phyloP scores from a whole-genome alignment of 169 alveolate species.

The Ichthyophthirius multifiliis region DNA sequence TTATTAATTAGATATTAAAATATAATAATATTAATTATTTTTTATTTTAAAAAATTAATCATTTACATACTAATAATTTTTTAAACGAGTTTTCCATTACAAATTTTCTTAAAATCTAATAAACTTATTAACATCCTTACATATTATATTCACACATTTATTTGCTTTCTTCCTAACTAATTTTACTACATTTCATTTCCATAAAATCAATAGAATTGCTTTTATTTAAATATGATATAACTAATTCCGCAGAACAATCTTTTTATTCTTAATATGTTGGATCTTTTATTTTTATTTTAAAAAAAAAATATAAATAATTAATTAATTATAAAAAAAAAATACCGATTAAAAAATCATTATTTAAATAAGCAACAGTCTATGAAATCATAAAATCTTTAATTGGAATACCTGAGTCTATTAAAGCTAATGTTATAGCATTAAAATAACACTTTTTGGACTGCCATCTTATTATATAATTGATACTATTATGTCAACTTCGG shows the following conservation, averaged over 20 bases:
- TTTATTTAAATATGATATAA: constrained; percentile 23
- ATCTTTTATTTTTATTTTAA: not conserved
- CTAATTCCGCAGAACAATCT: constrained; percentile 22
- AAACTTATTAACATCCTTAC: not conserved
- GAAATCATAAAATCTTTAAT: constrained; percentile 72
- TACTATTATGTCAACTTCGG: constrained; percentile 65
- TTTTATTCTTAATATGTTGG: constrained; percentile 21
- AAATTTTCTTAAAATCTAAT: not conserved
- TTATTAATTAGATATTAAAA: too few relatives aligned
- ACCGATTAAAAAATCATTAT: constrained; percentile 13
- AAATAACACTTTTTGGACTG: constrained; percentile 74
- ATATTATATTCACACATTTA: not conserved
- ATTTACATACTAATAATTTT: not conserved
- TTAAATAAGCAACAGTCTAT: constrained; percentile 52
- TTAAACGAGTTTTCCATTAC: not conserved
- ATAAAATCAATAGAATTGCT: constrained; percentile 16
- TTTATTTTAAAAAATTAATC: too few relatives aligned
- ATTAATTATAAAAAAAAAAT: not conserved
- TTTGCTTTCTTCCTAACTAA: constrained; percentile 4
- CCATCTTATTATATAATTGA: constrained; percentile 81
- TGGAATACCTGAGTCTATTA: constrained; percentile 76
- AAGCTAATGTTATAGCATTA: constrained; percentile 79
- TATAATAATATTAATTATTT: too few relatives aligned
- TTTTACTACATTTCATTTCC: constrained; percentile 27
- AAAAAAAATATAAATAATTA: not conserved